Conservation (phyloP, 495 filamentous ascomycete genomes). For the Penicillium longicatenatum region DNA sequence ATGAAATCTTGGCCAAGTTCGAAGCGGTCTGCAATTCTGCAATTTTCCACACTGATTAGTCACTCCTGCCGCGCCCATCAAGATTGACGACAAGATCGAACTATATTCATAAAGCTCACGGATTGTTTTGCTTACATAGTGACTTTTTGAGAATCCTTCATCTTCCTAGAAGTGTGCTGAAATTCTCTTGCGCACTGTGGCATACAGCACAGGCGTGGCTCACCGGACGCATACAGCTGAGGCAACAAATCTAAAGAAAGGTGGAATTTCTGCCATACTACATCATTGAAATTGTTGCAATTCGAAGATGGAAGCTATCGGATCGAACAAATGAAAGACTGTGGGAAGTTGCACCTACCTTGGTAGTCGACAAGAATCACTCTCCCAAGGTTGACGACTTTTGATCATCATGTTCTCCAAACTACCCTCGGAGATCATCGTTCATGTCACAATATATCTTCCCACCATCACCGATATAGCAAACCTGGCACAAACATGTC, state of each 20-base stretch:
- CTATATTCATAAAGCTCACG: background rate
- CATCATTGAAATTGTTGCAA: background rate
- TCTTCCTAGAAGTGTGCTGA: background rate
- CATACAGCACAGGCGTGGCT: background rate
- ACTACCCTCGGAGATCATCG: constrained; percentile 65
- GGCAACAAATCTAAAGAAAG: background rate
- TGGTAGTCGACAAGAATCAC: too few species aligned
- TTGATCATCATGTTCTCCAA: constrained; percentile 40
- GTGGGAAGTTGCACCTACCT: background rate
- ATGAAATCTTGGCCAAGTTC: constrained; percentile 12
- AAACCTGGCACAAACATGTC: constrained; percentile 52
- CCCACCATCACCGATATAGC: constrained; percentile 52
- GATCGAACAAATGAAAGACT: background rate
- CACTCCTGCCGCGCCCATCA: background rate
- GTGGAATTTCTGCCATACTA: background rate
- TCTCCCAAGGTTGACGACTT: background rate
- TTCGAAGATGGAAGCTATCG: background rate
- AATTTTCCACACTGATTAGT: constrained; percentile 13
- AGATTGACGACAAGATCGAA: background rate
- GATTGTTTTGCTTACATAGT: background rate
- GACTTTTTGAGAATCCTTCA: background rate
- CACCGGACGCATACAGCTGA: background rate
- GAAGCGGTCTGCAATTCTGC: constrained; percentile 25
- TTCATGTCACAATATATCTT: constrained; percentile 54
- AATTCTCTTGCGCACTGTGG: background rate